Evolutionary conservation across 495 filamentous ascomycete genomes (phyloP).

Genomic region (Penicillium robsamsonii): DNA sequence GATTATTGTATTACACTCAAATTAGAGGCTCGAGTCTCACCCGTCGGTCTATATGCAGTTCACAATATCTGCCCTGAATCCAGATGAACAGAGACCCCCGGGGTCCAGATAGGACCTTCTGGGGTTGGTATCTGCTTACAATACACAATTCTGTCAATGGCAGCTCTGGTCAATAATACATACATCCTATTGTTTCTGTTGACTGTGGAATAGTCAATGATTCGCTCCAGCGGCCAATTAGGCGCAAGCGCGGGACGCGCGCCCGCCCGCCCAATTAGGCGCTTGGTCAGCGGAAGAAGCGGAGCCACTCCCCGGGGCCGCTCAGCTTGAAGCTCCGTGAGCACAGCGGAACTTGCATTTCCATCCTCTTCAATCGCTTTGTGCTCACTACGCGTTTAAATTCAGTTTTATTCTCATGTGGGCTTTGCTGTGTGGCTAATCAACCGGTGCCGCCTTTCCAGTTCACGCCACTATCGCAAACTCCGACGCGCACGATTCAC

Average conservation of each 20-base stretch:
- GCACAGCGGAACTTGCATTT: background rate
- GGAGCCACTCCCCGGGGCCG: slow-evolving; percentile 3
- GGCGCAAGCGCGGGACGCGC: slow-evolving; percentile 1
- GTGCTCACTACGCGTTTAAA: background rate
- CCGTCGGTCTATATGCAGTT: background rate
- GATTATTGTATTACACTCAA: no score
- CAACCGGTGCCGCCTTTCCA: background rate
- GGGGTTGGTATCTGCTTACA: background rate
- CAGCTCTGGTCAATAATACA: background rate
- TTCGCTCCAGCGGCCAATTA: background rate
- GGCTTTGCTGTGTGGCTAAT: background rate
- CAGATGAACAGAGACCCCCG: background rate
- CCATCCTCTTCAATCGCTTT: background rate
- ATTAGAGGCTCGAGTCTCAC: background rate
- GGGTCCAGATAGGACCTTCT: no score
- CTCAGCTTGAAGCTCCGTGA: slow-evolving; percentile 8
- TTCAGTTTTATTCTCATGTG: background rate
- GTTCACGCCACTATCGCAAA: background rate
- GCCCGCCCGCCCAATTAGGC: background rate
- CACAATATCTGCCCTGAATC: background rate
- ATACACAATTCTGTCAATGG: background rate
- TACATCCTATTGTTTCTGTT: background rate
- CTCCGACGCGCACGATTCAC: slow-evolving; percentile 8
- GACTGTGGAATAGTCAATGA: background rate
- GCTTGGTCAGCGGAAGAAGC: slow-evolving; percentile 12